Base-by-base conservation (phyloP, 225 moss, liverwort and hornwort genomes). In the Climacium dendroides region DNA sequence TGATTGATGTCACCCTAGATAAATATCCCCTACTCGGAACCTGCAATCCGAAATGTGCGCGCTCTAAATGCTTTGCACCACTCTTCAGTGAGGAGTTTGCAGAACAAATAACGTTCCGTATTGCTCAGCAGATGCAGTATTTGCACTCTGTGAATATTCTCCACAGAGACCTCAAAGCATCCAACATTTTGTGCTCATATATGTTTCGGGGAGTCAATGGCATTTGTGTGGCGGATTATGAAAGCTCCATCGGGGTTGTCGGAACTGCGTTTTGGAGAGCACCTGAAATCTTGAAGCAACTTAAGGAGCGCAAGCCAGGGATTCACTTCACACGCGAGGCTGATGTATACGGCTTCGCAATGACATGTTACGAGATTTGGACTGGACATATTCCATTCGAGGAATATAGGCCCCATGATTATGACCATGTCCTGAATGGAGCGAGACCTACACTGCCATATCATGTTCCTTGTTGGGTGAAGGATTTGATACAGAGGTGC, bases 91-190 rank as follows among this genome's bases (percentile, higher is more conserved):
- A 41, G 58, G 0, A 2, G 5, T 79, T 41, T 43, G 60, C 79
- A 19, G 3, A 3, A 60, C 0, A 1, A 20, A 19, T 60, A 0
- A 79, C 30, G 43, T 13, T 6, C 43, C 9, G 12, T 43, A 66
- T 82, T 52, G 82, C 66, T 63, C 0, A 0, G 2, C 52, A 66
- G 6, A 12, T 82, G 65, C 0, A 26, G 25, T 7, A 5, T 19
- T 9, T 82, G 53, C 65, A 82, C 25, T 23, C 18, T 13, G 5
- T 3, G 26, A 4, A 19, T 66, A 35, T 66, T 52, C 66, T 82
- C 28, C 82, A 53, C 14, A 28, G 52, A 82, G 82, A 82, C 53
- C 66, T 82, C 66, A 82, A 82, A 53, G 66, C 82, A 37, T 74
- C 74, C 50, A 74, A 50, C 50, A 74, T 81, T 64, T 15, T 81